phyloP scores from a whole-genome alignment of 2,329 filamentous ascomycete genomes.

The Neonectria coccinea region DNA sequence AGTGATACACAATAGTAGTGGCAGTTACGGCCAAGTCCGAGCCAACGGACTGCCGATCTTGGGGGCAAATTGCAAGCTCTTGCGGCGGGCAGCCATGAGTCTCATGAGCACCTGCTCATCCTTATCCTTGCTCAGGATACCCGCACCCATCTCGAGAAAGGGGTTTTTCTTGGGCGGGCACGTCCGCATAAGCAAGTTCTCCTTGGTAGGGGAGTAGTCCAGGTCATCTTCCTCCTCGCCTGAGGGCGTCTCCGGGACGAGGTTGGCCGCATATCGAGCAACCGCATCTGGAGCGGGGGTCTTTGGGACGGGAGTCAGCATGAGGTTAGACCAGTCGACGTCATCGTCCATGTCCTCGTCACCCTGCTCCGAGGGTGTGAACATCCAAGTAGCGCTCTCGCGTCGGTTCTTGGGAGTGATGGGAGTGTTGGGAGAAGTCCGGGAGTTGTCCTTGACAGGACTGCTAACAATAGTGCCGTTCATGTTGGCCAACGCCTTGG shows the following conservation, averaged over 20 bases:
- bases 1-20: conserved; percentile 10
- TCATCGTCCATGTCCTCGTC: conserved; percentile 55
- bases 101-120: conserved; percentile 70
- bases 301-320: conserved; percentile 68
- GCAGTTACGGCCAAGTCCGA: conserved; percentile 61
- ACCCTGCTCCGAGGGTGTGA: conserved; percentile 61
- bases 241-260: conserved; percentile 60
- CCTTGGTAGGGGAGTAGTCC: conserved; percentile 48
- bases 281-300: conserved; percentile 69
- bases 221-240: conserved; percentile 50
- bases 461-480: conserved; percentile 71
- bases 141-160: conserved; percentile 55
- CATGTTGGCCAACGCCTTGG: conserved; percentile 74
- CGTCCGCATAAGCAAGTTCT: conserved; percentile 61
- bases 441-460: conserved; percentile 49
- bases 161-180: conserved; percentile 64
- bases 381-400: conserved; percentile 67
- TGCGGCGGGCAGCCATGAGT: conserved; percentile 78
- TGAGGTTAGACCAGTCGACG: conserved; percentile 56
- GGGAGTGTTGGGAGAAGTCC: conserved; percentile 60
- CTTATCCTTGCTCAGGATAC: conserved; percentile 62
- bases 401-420: conserved; percentile 64
- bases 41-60: conserved; percentile 79
- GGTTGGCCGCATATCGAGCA: conserved; percentile 63
- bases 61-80: conserved; percentile 82